Base-by-base conservation (phyloP, 2,329 filamentous ascomycete genomes). In the Cadophora malorum region DNA sequence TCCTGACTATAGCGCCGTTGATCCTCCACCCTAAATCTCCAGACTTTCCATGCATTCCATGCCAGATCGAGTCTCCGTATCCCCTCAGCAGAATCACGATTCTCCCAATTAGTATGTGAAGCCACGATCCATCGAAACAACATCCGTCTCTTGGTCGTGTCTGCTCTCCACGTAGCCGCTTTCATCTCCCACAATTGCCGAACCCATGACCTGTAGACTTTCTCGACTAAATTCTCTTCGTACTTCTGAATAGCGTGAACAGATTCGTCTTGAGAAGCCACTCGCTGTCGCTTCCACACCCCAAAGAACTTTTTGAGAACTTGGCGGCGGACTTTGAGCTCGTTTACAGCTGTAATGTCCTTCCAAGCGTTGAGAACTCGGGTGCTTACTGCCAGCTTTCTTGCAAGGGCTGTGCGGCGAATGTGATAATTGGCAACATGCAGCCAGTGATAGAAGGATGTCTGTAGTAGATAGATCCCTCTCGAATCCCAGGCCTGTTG, bases 311-410 rank as follows among this genome's bases (percentile, higher is more conserved):
- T 87, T 58, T 79, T 81, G 8, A 86, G 72, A 21, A 84, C 80
- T 66, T 88, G 83, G 41, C 84, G 78, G 53, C 83, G 81, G 12
- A 81, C 79, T 71, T 84, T 84, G 52, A 83, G 74, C 65, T 78
- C 76, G 59, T 75, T 78, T 16, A 74, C 73, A 58, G 72, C 71
- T 12, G 89, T 90, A 65, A 91, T 87, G 67, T 88, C 84, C 31
- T 86, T 83, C 91, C 91, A 93, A 8, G 87, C 87, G 67, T 86
- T 86, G 78, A 92, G 93, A 69, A 89, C 90, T 65, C 87, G 86
- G 14, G 86, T 87, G 65, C 90, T 84, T 64, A 96, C 80, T 68
- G 94, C 88, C 76, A 93, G 91, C 69, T 88, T 83, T 70, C 91
- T 85, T 23, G 91, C 92, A 52, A 88, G 83, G 4, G 86, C 87